Evolutionary conservation across 768 basidiomycete species (phyloP).

Genomic region (Lactarius hengduanensis): DNA sequence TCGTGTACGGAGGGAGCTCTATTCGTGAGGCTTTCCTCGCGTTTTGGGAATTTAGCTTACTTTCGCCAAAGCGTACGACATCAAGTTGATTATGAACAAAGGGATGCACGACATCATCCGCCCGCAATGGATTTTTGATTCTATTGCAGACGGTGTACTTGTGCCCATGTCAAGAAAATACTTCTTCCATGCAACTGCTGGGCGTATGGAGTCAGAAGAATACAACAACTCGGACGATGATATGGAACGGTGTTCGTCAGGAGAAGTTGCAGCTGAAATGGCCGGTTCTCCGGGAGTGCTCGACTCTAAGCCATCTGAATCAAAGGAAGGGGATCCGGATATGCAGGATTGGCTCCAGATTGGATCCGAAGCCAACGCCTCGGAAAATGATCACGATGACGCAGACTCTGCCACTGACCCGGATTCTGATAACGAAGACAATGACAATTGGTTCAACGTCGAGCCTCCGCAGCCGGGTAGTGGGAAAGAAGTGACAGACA

Average conservation of each 20-base stretch:
- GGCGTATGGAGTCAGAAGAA: constrained; percentile 49
- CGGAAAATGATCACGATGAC: constrained; percentile 34
- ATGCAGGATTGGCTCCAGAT: constrained; percentile 31
- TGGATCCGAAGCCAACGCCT: constrained; percentile 34
- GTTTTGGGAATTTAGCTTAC: neutral
- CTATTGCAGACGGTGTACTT: constrained; percentile 54
- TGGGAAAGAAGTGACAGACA: constrained; percentile 11
- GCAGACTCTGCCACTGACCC: constrained; percentile 57
- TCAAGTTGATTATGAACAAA: constrained; percentile 70
- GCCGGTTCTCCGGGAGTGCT: neutral
- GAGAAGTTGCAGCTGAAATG: neutral
- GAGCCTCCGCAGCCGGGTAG: constrained; percentile 20
- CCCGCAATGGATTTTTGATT: constrained; percentile 82
- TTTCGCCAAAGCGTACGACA: constrained; percentile 57
- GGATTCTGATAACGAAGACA: constrained; percentile 65
- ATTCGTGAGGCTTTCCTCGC: constrained; percentile 50
- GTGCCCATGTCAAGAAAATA: constrained; percentile 73
- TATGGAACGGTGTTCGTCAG: neutral
- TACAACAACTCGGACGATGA: constrained; percentile 38
- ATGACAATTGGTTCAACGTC: constrained; percentile 45
- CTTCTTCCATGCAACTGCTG: constrained; percentile 70
- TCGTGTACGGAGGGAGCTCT: constrained; percentile 67
- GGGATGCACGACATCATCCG: constrained; percentile 69
- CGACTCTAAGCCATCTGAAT: constrained; percentile 9
- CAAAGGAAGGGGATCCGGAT: constrained; percentile 38